Evolutionary conservation across 139 green algal genomes (phyloP).

Genomic region (Picochlorum sp.): DNA sequence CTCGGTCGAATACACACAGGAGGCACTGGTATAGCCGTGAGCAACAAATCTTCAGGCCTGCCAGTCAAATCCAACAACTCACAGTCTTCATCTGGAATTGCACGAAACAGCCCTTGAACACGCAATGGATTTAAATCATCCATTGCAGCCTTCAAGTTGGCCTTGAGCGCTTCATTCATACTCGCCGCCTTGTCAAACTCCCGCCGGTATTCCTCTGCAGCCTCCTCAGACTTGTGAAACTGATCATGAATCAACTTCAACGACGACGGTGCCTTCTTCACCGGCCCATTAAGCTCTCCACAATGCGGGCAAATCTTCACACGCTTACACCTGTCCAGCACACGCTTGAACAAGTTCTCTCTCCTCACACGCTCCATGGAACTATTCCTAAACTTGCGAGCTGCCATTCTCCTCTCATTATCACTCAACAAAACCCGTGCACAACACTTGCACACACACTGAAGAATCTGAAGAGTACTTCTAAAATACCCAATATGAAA

Average conservation of each 20-base stretch:
- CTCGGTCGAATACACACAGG: conserved; percentile 88
- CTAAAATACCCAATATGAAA: conserved; percentile 99
- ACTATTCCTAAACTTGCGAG: conserved; percentile 58
- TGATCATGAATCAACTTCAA: conserved; percentile 90
- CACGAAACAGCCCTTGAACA: conserved; percentile 67
- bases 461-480: conserved; percentile 76
- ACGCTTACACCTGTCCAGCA: conserved; percentile 86
- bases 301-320: conserved; percentile 68
- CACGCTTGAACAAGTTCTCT: conserved; percentile 61
- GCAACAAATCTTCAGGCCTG: conserved; percentile 77
- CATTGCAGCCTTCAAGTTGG: conserved; percentile 40
- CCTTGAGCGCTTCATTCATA: conserved; percentile 54
- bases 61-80: conserved; percentile 50
- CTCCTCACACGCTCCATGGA: conserved; percentile 66
- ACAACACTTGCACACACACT: conserved; percentile 97
- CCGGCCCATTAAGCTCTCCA: conserved; percentile 60
- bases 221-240: conserved; percentile 65
- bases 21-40: conserved; percentile 82
- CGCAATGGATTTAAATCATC: conserved; percentile 93
- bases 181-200: conserved; percentile 54
- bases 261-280: conserved; percentile 70
- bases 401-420: conserved; percentile 50
- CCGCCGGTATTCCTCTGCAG: conserved; percentile 11
- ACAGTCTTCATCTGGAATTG: conserved; percentile 57
- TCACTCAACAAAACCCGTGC: conserved; percentile 78